A percentile compares a stretch with the other conserved stretches of the same genome.
These are phyloP conservation scores for Coniochaeta ligniaria DNA, from an alignment of 2,329 filamentous ascomycete genomes.

Conservation along the genomic window DNA sequence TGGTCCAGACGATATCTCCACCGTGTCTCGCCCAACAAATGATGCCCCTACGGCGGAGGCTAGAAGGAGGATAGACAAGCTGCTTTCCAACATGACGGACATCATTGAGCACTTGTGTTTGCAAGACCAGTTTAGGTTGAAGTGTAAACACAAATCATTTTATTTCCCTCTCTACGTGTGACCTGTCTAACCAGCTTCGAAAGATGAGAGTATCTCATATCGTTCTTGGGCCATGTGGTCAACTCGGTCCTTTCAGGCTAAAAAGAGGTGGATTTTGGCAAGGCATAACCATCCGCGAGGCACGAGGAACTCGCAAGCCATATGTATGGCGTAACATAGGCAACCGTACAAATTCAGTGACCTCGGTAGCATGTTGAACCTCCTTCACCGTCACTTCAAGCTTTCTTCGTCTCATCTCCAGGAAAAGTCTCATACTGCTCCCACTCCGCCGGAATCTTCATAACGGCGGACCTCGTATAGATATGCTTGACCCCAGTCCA, in stretches of 20 bases:
- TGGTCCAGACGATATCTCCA: not conserved
- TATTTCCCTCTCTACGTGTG: too few species aligned
- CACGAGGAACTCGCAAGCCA: too few species aligned
- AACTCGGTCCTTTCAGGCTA: not conserved
- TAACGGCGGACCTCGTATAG: slow-evolving; percentile 20
- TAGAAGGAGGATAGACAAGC: not conserved
- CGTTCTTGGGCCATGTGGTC: not conserved
- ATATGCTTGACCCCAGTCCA: slow-evolving; percentile 22
- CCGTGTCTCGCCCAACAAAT: not conserved
- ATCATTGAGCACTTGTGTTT: too few species aligned
- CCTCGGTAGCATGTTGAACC: too few species aligned
- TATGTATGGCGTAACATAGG: too few species aligned
- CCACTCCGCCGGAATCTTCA: slow-evolving; percentile 17
- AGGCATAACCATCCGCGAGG: too few species aligned
- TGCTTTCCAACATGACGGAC: not conserved
- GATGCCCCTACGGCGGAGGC: not conserved
- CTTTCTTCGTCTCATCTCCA: not conserved
- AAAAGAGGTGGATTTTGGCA: not conserved
- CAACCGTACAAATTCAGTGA: too few species aligned
- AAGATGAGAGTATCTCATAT: not conserved
- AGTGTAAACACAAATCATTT: too few species aligned
- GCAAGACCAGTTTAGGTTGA: too few species aligned
- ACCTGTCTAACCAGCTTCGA: not conserved
- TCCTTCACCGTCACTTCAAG: not conserved
- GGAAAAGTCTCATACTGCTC: slow-evolving; percentile 9